Conservation (phyloP, 352 stramenopile species). For the Globisporangium cystogenes region DNA sequence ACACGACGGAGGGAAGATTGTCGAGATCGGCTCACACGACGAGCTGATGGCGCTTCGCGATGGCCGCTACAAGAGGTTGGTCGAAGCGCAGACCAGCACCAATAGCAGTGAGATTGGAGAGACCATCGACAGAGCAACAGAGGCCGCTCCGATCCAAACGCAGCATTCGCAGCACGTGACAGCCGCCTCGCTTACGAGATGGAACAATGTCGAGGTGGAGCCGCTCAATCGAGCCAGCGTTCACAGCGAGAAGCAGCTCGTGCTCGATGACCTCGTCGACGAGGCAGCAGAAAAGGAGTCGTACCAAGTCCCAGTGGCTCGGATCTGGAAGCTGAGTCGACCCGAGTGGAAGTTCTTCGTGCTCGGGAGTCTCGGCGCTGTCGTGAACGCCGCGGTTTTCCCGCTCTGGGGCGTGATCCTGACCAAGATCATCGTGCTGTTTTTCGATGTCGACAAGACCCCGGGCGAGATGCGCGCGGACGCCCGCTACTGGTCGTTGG, state of each 20-base stretch:
- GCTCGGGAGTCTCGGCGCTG: constrained; percentile 25
- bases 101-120: constrained; percentile 6
- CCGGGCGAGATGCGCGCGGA: constrained; percentile 35
- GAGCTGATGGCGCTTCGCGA: constrained; percentile 68
- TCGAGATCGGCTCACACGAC: constrained; percentile 91
- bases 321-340: constrained; percentile 43
- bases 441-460: constrained; percentile 33
- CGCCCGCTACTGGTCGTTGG: constrained; percentile 26
- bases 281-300: constrained; percentile 9
- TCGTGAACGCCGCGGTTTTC: constrained; percentile 42
- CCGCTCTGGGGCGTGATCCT: constrained; percentile 43
- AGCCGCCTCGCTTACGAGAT: neutral
- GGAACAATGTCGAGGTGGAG: neutral
- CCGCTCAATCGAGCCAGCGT: neutral
- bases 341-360: constrained; percentile 43
- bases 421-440: constrained; percentile 46
- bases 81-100: constrained; percentile 14
- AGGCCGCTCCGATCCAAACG: neutral
- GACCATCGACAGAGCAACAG: neutral
- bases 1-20: constrained; percentile 86
- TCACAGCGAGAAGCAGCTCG: neutral
- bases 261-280: neutral
- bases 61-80: constrained; percentile 43
- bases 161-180: neutral
- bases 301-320: constrained; percentile 17